Evolutionary conservation across 495 filamentous ascomycete species (phyloP).

Genomic region (Neurospora sublineolata): DNA sequence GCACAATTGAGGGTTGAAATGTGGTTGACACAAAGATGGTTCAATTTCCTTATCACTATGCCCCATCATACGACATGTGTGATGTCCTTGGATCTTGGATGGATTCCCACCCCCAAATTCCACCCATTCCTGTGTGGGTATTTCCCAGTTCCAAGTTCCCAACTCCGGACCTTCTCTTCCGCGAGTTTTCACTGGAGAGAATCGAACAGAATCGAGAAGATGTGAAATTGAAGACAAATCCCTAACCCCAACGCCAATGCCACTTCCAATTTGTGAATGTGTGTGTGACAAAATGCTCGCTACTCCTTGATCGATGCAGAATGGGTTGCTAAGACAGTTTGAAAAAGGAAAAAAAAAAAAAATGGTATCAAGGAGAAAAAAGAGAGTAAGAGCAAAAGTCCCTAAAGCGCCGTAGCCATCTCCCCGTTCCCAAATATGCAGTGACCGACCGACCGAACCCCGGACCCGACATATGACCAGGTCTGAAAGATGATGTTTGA

Average conservation of each 20-base stretch:
- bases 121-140: background rate
- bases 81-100: background rate
- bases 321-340: background rate
- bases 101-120: background rate
- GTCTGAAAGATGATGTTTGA: background rate
- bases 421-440: background rate
- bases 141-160: background rate
- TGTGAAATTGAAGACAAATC: background rate
- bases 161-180: background rate
- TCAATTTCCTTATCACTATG: background rate
- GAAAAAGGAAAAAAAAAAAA: too few relatives aligned
- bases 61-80: background rate
- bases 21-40: background rate
- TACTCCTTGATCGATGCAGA: background rate
- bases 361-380: background rate
- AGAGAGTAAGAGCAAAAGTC: background rate
- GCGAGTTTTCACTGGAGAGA: background rate
- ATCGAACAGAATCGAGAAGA: background rate
- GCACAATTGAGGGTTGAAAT: background rate
- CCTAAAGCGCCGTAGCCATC: background rate
- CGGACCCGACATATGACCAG: background rate
- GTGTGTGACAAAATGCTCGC: background rate
- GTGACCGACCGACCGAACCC: background rate
- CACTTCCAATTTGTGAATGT: background rate
- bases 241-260: background rate